phyloP scores from a whole-genome alignment of 805 yeast genomes.

The Hanseniaspora vineae region DNA sequence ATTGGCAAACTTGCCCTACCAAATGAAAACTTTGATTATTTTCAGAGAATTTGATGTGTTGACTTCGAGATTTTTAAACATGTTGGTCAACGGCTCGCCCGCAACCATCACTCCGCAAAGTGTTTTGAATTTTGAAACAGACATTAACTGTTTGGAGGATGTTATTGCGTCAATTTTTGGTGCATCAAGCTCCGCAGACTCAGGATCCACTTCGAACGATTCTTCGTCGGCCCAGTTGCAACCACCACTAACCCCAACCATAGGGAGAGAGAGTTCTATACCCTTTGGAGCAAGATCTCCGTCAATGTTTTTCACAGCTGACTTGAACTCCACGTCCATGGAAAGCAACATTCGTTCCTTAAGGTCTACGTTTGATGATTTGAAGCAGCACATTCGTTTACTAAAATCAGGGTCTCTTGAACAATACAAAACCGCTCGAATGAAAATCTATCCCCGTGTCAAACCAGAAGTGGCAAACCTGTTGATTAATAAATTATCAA shows the following conservation, averaged over 20 bases:
- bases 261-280: constrained; percentile 7
- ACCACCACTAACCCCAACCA: neutral
- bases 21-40: constrained; percentile 66
- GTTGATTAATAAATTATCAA: constrained; percentile 42
- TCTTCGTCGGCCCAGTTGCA: no score
- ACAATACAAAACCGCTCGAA: constrained; percentile 48
- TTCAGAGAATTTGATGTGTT: constrained; percentile 80
- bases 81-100: constrained; percentile 41
- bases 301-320: constrained; percentile 10
- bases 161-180: constrained; percentile 26
- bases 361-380: constrained; percentile 61
- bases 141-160: constrained; percentile 61
- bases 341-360: constrained; percentile 35
- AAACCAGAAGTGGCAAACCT: constrained; percentile 57
- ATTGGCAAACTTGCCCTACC: constrained; percentile 65
- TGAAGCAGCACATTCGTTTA: constrained; percentile 68
- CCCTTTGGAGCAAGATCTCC: neutral
- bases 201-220: no score
- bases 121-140: constrained; percentile 69
- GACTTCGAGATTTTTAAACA: constrained; percentile 52
- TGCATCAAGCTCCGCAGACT: no score
- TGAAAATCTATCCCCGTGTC: constrained; percentile 61
- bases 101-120: constrained; percentile 38
- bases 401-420: constrained; percentile 51
- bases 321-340: constrained; percentile 12